Percentiles rank a stretch among this genome's conserved stretches.
Conservation (phyloP, 305 asterid genomes). For the Petunia hybrid region DNA sequence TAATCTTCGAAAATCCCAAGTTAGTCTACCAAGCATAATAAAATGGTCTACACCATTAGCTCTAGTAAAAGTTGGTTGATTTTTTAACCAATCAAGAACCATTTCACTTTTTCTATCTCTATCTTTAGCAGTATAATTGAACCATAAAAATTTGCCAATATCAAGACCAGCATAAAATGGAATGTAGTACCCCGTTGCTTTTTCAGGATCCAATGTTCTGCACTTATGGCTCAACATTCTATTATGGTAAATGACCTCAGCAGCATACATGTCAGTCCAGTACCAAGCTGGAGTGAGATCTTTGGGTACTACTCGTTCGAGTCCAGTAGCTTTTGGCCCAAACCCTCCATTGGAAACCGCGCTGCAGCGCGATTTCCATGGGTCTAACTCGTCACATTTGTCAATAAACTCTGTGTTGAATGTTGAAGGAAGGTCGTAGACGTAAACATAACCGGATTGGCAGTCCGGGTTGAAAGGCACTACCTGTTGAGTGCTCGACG, state of each 20-base stretch:
- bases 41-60: constrained; percentile 62
- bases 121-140: constrained; percentile 38
- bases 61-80: constrained; percentile 46
- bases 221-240: constrained; percentile 50
- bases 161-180: constrained; percentile 64
- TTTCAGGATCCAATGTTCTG: constrained; percentile 46
- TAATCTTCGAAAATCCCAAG: constrained; percentile 59
- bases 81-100: constrained; percentile 48
- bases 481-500: constrained; percentile 21
- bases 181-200: constrained; percentile 57
- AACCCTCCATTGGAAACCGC: constrained; percentile 53
- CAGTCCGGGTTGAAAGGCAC: constrained; percentile 32
- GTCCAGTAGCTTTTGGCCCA: constrained; percentile 45
- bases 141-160: constrained; percentile 41
- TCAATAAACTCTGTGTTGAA: constrained; percentile 44
- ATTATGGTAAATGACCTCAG: constrained; percentile 48
- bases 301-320: constrained; percentile 42
- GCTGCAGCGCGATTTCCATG: constrained; percentile 47
- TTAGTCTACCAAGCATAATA: constrained; percentile 53
- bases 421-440: constrained; percentile 43
- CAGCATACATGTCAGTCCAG: constrained; percentile 53
- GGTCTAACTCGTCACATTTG: constrained; percentile 47
- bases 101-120: constrained; percentile 47
- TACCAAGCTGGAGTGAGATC: constrained; percentile 57
- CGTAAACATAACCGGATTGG: constrained; percentile 43